phyloP scores from a whole-genome alignment of 2,329 filamentous ascomycete species.

The Ustilaginoidea virens region DNA sequence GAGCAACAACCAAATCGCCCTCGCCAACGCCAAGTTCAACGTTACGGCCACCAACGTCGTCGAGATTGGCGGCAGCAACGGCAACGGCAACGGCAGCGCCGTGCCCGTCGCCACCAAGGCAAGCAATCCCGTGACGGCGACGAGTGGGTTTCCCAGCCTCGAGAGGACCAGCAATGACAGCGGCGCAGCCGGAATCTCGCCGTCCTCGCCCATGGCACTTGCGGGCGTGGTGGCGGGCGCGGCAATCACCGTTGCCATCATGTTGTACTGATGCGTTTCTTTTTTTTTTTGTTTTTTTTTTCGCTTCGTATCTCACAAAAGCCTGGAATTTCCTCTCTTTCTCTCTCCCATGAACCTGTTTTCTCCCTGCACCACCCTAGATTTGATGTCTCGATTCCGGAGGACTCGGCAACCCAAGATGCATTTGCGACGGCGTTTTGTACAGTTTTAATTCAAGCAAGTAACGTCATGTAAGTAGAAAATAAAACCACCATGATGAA shows the following conservation, averaged over 20 bases:
- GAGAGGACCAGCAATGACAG: no score
- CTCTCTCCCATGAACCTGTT: no score
- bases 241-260: background rate
- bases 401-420: no score
- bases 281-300: background rate
- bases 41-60: conserved; percentile 27
- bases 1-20: conserved; percentile 52
- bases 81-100: conserved; percentile 24
- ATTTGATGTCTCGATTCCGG: no score
- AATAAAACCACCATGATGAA: no score
- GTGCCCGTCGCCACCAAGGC: conserved; percentile 41
- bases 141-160: conserved; percentile 24
- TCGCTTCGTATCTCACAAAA: no score
- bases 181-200: background rate
- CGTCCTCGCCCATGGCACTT: background rate
- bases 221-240: background rate
- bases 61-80: conserved; percentile 36
- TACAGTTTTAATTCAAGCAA: no score
- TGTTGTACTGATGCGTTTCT: no score
- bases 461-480: no score
- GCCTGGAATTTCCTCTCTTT: no score
- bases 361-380: no score
- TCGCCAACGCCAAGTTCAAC: conserved; percentile 53
- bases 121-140: conserved; percentile 31
- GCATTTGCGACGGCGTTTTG: no score